phyloP scores from a whole-genome alignment of 208 protist genomes.

The Acanthamoeba healyi region DNA sequence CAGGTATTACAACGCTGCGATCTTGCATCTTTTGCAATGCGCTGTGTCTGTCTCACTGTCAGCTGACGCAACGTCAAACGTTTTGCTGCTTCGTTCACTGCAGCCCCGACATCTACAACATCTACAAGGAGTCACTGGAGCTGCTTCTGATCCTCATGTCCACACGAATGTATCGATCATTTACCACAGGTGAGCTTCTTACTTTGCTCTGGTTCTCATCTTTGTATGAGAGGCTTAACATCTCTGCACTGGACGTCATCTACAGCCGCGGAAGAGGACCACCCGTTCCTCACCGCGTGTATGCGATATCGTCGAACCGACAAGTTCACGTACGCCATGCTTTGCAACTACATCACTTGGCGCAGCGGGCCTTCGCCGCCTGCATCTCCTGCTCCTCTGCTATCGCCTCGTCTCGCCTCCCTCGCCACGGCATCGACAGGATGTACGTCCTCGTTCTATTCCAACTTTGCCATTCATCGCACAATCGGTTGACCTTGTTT shows the following conservation, averaged over 20 bases:
- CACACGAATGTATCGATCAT: slow-evolving; percentile 11
- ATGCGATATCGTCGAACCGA: neutral
- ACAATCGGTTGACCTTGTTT: neutral
- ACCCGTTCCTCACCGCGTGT: slow-evolving; percentile 28
- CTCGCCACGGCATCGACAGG: neutral
- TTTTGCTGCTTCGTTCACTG: no score
- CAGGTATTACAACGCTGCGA: neutral
- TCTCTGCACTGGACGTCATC: no score
- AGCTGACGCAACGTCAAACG: no score
- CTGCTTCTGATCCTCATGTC: slow-evolving; percentile 47
- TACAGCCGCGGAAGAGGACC: neutral
- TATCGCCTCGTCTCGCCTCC: neutral
- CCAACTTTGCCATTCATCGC: neutral
- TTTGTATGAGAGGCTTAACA: no score
- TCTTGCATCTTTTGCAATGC: no score
- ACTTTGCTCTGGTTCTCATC: neutral
- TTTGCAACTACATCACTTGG: slow-evolving; percentile 18
- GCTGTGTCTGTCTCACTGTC: no score
- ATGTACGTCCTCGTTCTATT: no score
- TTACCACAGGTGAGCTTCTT: neutral
- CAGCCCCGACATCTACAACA: neutral
- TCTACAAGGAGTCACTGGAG: neutral
- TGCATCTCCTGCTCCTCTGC: neutral
- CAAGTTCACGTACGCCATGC: neutral
- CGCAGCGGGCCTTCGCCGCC: neutral